These are phyloP conservation scores for Ophiorrhiza pumila DNA, from an alignment of 257 asterid genomes.

Conservation along the genomic window DNA sequence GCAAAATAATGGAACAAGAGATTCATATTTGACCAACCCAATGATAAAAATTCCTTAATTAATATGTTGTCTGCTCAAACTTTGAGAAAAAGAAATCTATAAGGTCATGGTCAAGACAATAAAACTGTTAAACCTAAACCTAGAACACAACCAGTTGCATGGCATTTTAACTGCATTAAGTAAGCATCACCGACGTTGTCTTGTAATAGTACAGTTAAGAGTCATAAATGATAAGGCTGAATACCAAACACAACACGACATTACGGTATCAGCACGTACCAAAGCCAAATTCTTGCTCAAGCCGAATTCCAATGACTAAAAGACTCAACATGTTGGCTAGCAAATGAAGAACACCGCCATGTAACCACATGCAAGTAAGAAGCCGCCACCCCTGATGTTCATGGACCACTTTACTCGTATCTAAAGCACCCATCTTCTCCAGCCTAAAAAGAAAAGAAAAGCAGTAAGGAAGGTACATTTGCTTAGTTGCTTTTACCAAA, in stretches of 20 bases:
- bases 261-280: constrained; percentile 38
- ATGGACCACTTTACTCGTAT: constrained; percentile 66
- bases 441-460: constrained; percentile 20
- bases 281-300: constrained; percentile 87
- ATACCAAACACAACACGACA: background rate
- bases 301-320: constrained; percentile 74
- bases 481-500: background rate
- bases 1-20: background rate
- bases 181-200: background rate
- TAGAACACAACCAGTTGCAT: background rate
- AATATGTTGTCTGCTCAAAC: background rate
- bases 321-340: constrained; percentile 93
- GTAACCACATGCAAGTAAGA: constrained; percentile 83
- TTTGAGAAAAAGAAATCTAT: background rate
- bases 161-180: constrained; percentile 7
- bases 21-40: background rate
- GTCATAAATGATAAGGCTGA: background rate
- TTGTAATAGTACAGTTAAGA: background rate
- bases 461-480: background rate
- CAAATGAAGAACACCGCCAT: constrained; percentile 84
- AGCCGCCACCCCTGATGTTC: constrained; percentile 87
- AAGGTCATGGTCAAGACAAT: background rate
- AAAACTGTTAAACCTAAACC: constrained; percentile 11
- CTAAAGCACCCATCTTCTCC: constrained; percentile 85
- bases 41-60: background rate